Evolutionary conservation across 2,329 filamentous ascomycete genomes (phyloP).

Genomic region (Byssothecium circinans): DNA sequence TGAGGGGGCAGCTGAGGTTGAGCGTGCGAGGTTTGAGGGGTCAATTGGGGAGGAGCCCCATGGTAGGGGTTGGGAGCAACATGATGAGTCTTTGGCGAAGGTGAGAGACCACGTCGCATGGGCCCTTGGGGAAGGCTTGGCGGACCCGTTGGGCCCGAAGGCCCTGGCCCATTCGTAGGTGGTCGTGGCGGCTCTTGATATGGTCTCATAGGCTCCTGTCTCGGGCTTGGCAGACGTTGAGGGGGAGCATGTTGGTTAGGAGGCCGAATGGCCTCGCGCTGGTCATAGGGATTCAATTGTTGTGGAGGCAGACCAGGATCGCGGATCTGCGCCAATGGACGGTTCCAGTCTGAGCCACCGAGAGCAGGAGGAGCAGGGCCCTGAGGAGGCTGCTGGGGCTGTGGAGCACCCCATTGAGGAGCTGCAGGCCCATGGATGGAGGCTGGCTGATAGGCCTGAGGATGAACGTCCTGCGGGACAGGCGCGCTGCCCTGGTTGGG

Average conservation of each 20-base stretch:
- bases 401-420: constrained; percentile 85
- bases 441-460: constrained; percentile 84
- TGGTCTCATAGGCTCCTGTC: constrained; percentile 68
- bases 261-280: constrained; percentile 70
- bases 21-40: constrained; percentile 56
- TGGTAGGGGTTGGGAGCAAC: constrained; percentile 57
- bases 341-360: constrained; percentile 60
- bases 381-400: constrained; percentile 63
- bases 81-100: constrained; percentile 62
- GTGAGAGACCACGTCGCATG: constrained; percentile 57
- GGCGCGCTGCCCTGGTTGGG: constrained; percentile 73
- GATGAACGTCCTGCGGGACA: constrained; percentile 94
- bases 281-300: constrained; percentile 79
- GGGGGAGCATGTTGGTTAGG: constrained; percentile 62
- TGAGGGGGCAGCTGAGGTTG: constrained; percentile 45
- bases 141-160: constrained; percentile 42
- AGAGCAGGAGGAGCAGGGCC: constrained; percentile 64
- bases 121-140: constrained; percentile 45
- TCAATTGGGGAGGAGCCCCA: constrained; percentile 46
- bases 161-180: constrained; percentile 47
- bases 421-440: constrained; percentile 81
- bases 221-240: constrained; percentile 73
- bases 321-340: constrained; percentile 73
- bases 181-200: constrained; percentile 69
- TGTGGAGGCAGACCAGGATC: constrained; percentile 65